A percentile compares a stretch with the other conserved stretches of the same genome.
Evolutionary conservation across 2,329 filamentous ascomycete genomes (phyloP).

Genomic region (Fusarium citri): DNA sequence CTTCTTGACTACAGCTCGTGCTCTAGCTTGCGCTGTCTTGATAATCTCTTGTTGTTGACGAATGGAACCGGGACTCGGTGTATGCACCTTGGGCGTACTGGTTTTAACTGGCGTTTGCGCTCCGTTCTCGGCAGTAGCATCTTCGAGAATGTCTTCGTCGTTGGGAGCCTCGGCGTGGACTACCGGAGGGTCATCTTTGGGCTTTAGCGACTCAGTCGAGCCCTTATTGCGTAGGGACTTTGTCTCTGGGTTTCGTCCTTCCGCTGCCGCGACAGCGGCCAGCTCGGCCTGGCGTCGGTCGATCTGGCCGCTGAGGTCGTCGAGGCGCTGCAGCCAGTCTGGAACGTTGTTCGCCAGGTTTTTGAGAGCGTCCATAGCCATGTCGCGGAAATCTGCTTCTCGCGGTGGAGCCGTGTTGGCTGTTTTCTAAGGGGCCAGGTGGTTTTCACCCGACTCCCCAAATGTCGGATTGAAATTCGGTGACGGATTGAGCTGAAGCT

Average conservation of each 20-base stretch:
- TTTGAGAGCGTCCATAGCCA: slow-evolving; percentile 67
- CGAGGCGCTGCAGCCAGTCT: slow-evolving; percentile 68
- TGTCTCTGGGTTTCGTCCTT: slow-evolving; percentile 47
- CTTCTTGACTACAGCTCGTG: slow-evolving; percentile 61
- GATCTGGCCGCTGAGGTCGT: slow-evolving; percentile 71
- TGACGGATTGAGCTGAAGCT: slow-evolving; percentile 1
- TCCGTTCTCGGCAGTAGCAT: slow-evolving; percentile 16
- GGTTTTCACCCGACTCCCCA: slow-evolving; percentile 48
- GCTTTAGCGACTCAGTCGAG: slow-evolving; percentile 65
- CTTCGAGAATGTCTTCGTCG: slow-evolving; percentile 36
- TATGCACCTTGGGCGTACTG: slow-evolving; percentile 46
- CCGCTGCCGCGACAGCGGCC: slow-evolving; percentile 57
- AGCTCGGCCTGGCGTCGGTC: slow-evolving; percentile 71
- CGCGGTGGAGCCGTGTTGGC: slow-evolving; percentile 47
- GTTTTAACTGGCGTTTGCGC: slow-evolving; percentile 31
- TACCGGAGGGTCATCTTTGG: slow-evolving; percentile 55
- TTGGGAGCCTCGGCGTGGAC: slow-evolving; percentile 29
- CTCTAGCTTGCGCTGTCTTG: slow-evolving; percentile 54
- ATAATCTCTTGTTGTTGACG: slow-evolving; percentile 59
- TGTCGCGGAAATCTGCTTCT: slow-evolving; percentile 49
- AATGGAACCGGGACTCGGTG: slow-evolving; percentile 39
- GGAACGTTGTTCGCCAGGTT: slow-evolving; percentile 67
- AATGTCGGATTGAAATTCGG: slow-evolving; percentile 21
- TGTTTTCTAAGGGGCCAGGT: slow-evolving; percentile 47
- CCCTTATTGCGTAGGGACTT: slow-evolving; percentile 63